phyloP scores from a whole-genome alignment of 371 early-diverging fungal species.

The Mucor mucedo region DNA sequence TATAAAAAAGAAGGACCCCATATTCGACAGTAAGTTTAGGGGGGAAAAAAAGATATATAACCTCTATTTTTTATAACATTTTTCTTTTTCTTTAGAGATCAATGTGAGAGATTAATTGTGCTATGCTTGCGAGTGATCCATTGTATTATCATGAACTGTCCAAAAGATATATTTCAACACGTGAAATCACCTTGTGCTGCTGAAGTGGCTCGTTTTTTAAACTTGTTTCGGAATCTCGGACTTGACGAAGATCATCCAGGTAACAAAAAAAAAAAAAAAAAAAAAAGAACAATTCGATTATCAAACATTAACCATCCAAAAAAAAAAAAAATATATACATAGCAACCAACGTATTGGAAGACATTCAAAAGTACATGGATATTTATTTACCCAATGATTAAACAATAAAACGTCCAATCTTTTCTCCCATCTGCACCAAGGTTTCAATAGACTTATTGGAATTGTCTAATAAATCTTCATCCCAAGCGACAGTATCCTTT shows the following conservation, averaged over 20 bases:
- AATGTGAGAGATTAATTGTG: neutral
- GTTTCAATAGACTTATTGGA: slow-evolving; percentile 63
- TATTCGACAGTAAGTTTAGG: too few relatives aligned
- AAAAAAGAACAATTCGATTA: neutral
- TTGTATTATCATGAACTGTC: neutral
- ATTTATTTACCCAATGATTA: neutral
- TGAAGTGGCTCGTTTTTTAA: neutral
- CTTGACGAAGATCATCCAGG: neutral
- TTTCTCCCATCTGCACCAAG: slow-evolving; percentile 48
- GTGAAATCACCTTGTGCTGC: neutral
- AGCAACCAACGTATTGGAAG: too few relatives aligned
- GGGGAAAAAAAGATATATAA: too few relatives aligned
- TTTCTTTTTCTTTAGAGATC: neutral
- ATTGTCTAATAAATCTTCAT: slow-evolving; percentile 61
- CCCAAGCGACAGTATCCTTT: slow-evolving; percentile 60
- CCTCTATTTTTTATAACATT: too few relatives aligned
- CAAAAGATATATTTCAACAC: neutral
- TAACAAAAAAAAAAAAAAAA: neutral
- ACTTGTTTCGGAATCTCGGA: neutral
- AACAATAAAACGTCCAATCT: slow-evolving; percentile 34
- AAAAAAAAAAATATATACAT: too few relatives aligned
- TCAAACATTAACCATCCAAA: neutral
- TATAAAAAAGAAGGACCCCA: too few relatives aligned
- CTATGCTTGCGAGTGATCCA: neutral
- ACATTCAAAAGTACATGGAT: too few relatives aligned